A percentile compares a stretch with the other conserved stretches of the same genome.
Evolutionary conservation across 305 asterid genomes (phyloP).

Genomic region (Rubia peregrina): DNA sequence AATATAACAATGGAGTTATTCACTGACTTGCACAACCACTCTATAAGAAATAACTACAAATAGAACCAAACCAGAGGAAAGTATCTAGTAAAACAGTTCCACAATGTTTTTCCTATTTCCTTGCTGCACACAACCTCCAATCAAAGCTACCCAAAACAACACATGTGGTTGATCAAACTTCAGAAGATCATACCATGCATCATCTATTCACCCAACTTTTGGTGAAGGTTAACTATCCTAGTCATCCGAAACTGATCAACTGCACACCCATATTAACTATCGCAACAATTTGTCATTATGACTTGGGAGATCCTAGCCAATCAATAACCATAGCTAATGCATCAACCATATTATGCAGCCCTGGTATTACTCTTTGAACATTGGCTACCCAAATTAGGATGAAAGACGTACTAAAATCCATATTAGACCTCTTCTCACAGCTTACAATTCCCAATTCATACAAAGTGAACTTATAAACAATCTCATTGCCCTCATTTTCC

Average conservation of each 20-base stretch:
- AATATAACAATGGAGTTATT: constrained; percentile 48
- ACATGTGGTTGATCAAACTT: constrained; percentile 44
- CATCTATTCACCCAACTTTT: constrained; percentile 52
- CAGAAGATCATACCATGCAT: constrained; percentile 42
- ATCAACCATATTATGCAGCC: no score
- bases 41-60: constrained; percentile 61
- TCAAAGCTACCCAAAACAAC: constrained; percentile 72
- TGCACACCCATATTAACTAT: constrained; percentile 41
- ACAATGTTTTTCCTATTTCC: constrained; percentile 47
- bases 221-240: constrained; percentile 55
- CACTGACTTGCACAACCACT: constrained; percentile 36
- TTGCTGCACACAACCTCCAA: constrained; percentile 59
- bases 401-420: no score
- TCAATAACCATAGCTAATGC: no score
- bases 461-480: no score
- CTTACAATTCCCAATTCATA: no score
- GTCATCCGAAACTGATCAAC: constrained; percentile 58
- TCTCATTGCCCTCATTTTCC: no score
- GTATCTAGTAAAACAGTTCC: constrained; percentile 41
- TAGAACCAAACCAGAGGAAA: constrained; percentile 41
- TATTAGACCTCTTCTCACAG: no score
- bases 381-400: no score
- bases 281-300: no score
- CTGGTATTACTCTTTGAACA: no score
- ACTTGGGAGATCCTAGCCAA: no score